Evolutionary conservation across 768 basidiomycete species (phyloP).

Genomic region (Termitomyces titanicus): DNA sequence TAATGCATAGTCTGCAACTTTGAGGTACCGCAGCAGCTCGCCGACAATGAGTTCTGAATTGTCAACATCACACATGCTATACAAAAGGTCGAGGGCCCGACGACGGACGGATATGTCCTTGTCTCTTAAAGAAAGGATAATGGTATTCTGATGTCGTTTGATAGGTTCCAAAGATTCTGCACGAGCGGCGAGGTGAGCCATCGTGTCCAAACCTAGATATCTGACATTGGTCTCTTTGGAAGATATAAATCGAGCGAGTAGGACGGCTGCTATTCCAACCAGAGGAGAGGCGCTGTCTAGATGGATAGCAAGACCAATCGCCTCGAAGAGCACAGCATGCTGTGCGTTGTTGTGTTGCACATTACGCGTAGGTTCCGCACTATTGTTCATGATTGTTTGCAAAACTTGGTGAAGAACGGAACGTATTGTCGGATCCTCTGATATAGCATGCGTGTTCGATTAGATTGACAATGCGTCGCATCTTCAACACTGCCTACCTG

Average conservation of each 20-base stretch:
- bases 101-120: constrained; percentile 96
- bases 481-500: constrained; percentile 52
- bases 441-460: background rate
- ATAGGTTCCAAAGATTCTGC: constrained; percentile 89
- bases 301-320: constrained; percentile 95
- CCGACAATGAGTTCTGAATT: constrained; percentile 96
- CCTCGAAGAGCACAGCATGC: constrained; percentile 97
- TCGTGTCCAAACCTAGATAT: constrained; percentile 95
- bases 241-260: constrained; percentile 93
- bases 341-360: constrained; percentile 99
- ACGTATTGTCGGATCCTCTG: constrained; percentile 82
- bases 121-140: constrained; percentile 91
- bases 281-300: constrained; percentile 87
- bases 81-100: constrained; percentile 90
- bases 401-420: constrained; percentile 78
- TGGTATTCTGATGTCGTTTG: constrained; percentile 94
- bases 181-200: constrained; percentile 96
- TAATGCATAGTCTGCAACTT: constrained; percentile 94
- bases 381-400: constrained; percentile 86
- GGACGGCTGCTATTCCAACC: constrained; percentile 82
- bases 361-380: constrained; percentile 87
- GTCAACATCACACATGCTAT: constrained; percentile 99
- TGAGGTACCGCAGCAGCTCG: constrained; percentile 89
- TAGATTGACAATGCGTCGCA: background rate
- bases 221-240: constrained; percentile 98